These are phyloP conservation scores for Glutinoglossum americanum DNA, from an alignment of 495 filamentous ascomycete genomes.

Conservation along the genomic window DNA sequence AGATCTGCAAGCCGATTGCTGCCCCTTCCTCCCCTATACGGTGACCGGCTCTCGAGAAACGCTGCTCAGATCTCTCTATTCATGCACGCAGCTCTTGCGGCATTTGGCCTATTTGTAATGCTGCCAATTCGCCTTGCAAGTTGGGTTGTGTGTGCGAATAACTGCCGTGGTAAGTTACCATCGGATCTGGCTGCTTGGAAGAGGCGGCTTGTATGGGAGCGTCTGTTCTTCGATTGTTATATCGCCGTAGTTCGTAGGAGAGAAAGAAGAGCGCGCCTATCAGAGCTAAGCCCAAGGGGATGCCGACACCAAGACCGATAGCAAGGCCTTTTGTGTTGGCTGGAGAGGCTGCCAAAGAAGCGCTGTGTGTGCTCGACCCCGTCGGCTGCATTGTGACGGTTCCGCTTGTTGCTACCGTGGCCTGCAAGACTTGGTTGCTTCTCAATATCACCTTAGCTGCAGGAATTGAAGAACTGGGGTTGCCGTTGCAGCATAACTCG, in stretches of 20 bases:
- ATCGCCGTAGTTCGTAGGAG: background rate
- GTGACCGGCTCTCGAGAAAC: background rate
- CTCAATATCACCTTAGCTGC: background rate
- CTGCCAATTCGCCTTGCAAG: background rate
- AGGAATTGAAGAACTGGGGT: background rate
- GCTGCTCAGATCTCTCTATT: background rate
- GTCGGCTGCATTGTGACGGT: background rate
- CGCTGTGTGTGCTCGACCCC: background rate
- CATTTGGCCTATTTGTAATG: background rate
- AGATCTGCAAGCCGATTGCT: background rate
- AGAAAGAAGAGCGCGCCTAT: background rate
- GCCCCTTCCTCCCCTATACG: background rate
- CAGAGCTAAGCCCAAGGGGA: background rate
- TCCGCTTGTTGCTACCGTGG: background rate
- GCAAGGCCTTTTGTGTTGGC: background rate
- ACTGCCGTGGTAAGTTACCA: background rate
- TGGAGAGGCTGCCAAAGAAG: background rate
- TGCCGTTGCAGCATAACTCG: background rate
- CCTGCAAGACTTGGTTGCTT: background rate
- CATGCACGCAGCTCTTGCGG: background rate
- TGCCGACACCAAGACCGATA: background rate
- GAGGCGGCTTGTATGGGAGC: background rate
- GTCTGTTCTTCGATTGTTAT: background rate
- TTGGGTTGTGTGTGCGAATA: background rate
- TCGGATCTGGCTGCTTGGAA: background rate